Evolutionary conservation across 371 early-diverging fungal genomes (phyloP).

Genomic region (Apophysomyces variabilis): DNA sequence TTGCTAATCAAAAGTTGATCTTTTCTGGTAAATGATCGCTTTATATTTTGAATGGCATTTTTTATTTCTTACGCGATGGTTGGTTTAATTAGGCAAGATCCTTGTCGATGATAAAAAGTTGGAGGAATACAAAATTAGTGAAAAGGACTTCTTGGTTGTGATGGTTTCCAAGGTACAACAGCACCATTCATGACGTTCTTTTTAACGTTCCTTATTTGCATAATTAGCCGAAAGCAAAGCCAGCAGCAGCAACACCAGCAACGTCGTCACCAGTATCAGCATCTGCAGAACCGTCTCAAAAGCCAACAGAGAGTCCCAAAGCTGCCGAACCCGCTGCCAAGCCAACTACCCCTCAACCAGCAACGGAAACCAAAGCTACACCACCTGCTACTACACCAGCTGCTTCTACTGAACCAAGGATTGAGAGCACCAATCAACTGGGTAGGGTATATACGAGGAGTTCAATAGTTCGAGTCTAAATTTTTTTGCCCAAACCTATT

Average conservation of each 20-base stretch:
- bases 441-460: constrained; percentile 16
- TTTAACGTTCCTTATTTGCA: not conserved
- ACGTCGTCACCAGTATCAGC: too few relatives aligned
- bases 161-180: constrained; percentile 88
- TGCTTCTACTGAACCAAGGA: constrained; percentile 26
- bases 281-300: too few relatives aligned
- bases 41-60: not conserved
- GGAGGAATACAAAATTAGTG: constrained; percentile 76
- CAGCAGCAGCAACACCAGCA: constrained; percentile 28
- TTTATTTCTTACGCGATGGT: constrained; percentile 5
- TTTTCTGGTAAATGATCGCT: constrained; percentile 63
- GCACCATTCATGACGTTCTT: not conserved
- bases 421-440: constrained; percentile 15
- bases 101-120: constrained; percentile 82
- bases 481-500: not conserved
- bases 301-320: too few relatives aligned
- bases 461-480: constrained; percentile 2
- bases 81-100: constrained; percentile 77
- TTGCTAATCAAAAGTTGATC: constrained; percentile 85
- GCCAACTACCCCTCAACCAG: constrained; percentile 7
- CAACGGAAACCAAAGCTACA: constrained; percentile 10
- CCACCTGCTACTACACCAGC: constrained; percentile 31
- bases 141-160: constrained; percentile 92
- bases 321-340: too few relatives aligned
- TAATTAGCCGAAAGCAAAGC: constrained; percentile 59